Percentiles rank a stretch among this genome's conserved stretches.
These are phyloP conservation scores for Pulveroboletus sp. DNA, from an alignment of 768 basidiomycete genomes.

Conservation along the genomic window DNA sequence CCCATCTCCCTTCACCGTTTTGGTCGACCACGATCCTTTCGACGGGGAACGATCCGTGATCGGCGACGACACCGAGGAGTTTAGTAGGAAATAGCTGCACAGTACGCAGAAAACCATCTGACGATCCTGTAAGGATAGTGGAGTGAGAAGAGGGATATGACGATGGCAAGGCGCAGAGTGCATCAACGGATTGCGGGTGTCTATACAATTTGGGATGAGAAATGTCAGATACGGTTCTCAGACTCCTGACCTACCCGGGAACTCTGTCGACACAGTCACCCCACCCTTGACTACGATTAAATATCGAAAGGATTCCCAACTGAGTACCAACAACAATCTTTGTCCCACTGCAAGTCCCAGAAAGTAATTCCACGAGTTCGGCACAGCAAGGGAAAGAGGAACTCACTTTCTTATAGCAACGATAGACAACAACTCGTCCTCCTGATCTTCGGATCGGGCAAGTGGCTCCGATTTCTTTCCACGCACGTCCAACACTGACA, in stretches of 20 bases:
- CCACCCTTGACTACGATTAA: slow-evolving; percentile 85
- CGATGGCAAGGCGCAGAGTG: slow-evolving; percentile 69
- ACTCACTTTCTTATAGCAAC: slow-evolving; percentile 77
- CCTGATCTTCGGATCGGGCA: slow-evolving; percentile 91
- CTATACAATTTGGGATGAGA: slow-evolving; percentile 37
- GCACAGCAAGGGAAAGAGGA: neutral
- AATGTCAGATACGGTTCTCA: neutral
- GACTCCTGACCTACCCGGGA: slow-evolving; percentile 56
- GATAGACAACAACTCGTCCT: slow-evolving; percentile 87
- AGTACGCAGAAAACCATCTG: slow-evolving; percentile 85
- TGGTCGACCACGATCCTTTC: slow-evolving; percentile 74
- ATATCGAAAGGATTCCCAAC: slow-evolving; percentile 82
- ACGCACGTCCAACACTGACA: slow-evolving; percentile 89
- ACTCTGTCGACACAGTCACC: slow-evolving; percentile 89
- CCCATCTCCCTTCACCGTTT: slow-evolving; percentile 65
- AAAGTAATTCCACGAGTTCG: neutral
- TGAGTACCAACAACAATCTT: slow-evolving; percentile 90
- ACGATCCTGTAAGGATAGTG: slow-evolving; percentile 83
- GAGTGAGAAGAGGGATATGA: slow-evolving; percentile 58
- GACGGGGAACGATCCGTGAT: slow-evolving; percentile 89
- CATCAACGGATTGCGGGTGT: slow-evolving; percentile 88
- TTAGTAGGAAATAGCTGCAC: slow-evolving; percentile 87
- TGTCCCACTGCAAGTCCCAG: slow-evolving; percentile 42
- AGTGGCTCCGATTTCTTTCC: slow-evolving; percentile 73
- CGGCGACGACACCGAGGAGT: slow-evolving; percentile 82